These are phyloP conservation scores for Trametes punicea DNA, from an alignment of 768 basidiomycete genomes.

Conservation along the genomic window DNA sequence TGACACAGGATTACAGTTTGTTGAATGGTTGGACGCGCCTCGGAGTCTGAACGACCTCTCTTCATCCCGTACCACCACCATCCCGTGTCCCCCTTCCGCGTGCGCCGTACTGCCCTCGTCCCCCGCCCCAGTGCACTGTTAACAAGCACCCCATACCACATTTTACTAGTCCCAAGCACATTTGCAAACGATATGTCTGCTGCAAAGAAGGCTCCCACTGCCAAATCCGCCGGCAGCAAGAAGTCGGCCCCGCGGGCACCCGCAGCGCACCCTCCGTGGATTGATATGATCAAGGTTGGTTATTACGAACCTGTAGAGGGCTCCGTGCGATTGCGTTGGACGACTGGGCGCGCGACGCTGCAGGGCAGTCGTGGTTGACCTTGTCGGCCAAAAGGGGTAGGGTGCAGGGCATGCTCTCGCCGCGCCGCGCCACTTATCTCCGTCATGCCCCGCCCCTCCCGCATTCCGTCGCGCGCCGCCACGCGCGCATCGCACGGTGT, in stretches of 20 bases:
- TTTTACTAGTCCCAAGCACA: conserved; percentile 29
- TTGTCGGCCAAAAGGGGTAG: conserved; percentile 39
- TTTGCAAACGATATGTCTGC: conserved; percentile 36
- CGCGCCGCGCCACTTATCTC: conserved; percentile 29
- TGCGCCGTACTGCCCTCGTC: conserved; percentile 22
- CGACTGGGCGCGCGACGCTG: not conserved
- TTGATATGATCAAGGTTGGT: conserved; percentile 77
- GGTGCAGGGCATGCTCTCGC: conserved; percentile 35
- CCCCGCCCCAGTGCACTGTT: conserved; percentile 21
- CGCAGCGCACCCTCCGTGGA: conserved; percentile 55
- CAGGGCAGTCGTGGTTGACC: conserved; percentile 10
- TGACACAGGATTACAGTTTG: conserved; percentile 34
- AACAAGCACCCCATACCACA: conserved; percentile 9
- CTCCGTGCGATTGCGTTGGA: not conserved
- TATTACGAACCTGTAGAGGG: conserved; percentile 1
- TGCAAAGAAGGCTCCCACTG: conserved; percentile 38
- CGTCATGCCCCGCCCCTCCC: conserved; percentile 20
- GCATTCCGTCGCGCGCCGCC: conserved; percentile 17
- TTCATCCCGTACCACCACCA: conserved; percentile 46
- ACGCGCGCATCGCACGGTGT: not conserved
- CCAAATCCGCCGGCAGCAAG: conserved; percentile 45
- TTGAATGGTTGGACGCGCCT: conserved; percentile 34
- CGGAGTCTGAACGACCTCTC: conserved; percentile 33
- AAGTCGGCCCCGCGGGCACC: conserved; percentile 41
- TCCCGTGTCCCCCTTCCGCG: conserved; percentile 32